A percentile compares a stretch with the other conserved stretches of the same genome.
phyloP scores from a whole-genome alignment of 2,329 filamentous ascomycete genomes.

The Harringtonia aguacate region DNA sequence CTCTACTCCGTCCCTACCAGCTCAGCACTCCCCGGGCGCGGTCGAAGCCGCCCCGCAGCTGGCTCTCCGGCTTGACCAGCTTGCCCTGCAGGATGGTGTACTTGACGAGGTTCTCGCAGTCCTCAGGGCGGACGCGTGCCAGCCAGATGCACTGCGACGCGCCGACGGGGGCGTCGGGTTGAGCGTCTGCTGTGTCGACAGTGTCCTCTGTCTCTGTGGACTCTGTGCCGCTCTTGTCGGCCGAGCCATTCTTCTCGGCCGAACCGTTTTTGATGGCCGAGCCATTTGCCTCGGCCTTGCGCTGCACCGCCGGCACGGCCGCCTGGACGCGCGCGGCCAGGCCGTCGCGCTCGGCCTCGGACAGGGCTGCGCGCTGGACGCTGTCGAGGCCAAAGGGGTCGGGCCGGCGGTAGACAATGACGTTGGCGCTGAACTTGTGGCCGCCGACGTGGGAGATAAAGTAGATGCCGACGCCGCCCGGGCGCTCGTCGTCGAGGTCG shows the following conservation, averaged over 20 bases:
- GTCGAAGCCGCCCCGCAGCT: constrained; percentile 88
- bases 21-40: constrained; percentile 68
- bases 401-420: constrained; percentile 73
- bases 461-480: constrained; percentile 88
- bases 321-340: constrained; percentile 8
- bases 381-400: constrained; percentile 44
- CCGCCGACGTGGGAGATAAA: constrained; percentile 95
- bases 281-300: constrained; percentile 19
- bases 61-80: constrained; percentile 77
- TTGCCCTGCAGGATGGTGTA: constrained; percentile 91
- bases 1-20: constrained; percentile 62
- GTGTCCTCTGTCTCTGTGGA: background rate
- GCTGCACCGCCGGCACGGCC: constrained; percentile 20
- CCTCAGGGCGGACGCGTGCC: constrained; percentile 71
- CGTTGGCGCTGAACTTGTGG: constrained; percentile 92
- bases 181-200: background rate
- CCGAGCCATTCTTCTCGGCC: constrained; percentile 11
- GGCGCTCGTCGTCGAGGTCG: constrained; percentile 78
- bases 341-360: constrained; percentile 25
- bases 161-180: constrained; percentile 29
- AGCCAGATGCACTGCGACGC: constrained; percentile 91
- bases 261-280: constrained; percentile 5
- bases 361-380: constrained; percentile 25
- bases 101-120: constrained; percentile 84
- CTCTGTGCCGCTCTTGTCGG: too few relatives aligned